Base-by-base conservation (phyloP, 352 stramenopile genomes). In the Pythium rishiriense region DNA sequence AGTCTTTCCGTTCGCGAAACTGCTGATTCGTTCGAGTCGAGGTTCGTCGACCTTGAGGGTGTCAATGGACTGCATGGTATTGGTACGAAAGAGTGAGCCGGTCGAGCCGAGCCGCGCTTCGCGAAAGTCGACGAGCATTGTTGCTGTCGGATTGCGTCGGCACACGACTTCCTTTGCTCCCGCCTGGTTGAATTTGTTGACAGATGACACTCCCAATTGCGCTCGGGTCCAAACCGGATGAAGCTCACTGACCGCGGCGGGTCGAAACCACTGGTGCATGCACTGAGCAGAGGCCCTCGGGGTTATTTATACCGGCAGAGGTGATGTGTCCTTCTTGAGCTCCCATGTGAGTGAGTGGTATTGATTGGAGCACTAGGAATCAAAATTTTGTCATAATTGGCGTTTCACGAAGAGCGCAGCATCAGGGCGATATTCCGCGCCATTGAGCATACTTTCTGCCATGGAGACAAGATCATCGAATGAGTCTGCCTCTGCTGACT, bases 361-460 rank as follows among this genome's bases (percentile, higher is more conserved):
- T 6, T 37, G 31, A 37, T 37, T 37, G 31, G 11, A 37, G 6
- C 31, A 11, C 11, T 37, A 37, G 6, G 6, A 43, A 6, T 43
- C 7, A 12, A 19, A 17, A 19, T 7, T 19, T 43, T 43, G 4
- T 43, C 33, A 35, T 35, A 14, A 1, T 47, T 26, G 25, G 19
- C 41, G 26, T 24, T 52, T 24, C 41, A 7, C 9, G 12, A 53
- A 39, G 2, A 39, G 47, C 17, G 7, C 5, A 28, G 19, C 4
- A 6, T 55, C 26, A 12, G 48, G 33, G 9, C n/a, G 12, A 10
- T 37, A 2, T 21, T 60, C 25, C 8, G 17, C 31, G 15, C 21
- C 45, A 39, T 57, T 54, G 11, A 70, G 49, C 49, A 70, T 62
- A 5, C 49, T 50, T 28, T 70, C 63, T 5, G 63, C 63, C 15